These are phyloP conservation scores for Helotiales sp. DNA, from an alignment of 2,329 filamentous ascomycete species.

Conservation along the genomic window DNA sequence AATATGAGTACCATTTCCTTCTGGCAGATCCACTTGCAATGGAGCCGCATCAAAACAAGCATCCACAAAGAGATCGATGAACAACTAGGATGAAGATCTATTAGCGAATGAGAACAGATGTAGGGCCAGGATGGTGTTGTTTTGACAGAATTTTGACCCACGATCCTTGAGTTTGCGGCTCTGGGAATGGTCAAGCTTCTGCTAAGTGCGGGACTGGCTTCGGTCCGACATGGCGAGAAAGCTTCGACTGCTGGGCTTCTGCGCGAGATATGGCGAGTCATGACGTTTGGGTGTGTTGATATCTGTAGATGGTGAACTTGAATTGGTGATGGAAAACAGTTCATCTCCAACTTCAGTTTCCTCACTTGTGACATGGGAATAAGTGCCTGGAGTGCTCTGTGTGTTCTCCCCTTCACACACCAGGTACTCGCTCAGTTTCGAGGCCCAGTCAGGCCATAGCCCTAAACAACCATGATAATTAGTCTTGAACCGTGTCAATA, in stretches of 20 bases:
- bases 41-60: conserved; percentile 16
- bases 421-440: no score
- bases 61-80: conserved; percentile 34
- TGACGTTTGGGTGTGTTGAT: not conserved
- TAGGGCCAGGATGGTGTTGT: not conserved
- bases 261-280: not conserved
- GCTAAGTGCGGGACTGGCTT: not conserved
- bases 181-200: conserved; percentile 1
- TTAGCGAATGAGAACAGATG: not conserved
- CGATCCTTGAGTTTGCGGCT: not conserved
- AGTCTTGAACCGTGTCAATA: no score
- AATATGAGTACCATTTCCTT: conserved; percentile 20
- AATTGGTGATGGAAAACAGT: not conserved
- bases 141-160: not conserved
- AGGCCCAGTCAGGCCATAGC: no score
- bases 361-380: no score
- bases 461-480: no score
- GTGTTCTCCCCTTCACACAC: no score
- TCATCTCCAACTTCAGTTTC: no score
- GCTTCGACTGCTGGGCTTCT: not conserved
- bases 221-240: conserved; percentile 4
- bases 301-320: not conserved
- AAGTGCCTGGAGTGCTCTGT: no score
- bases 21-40: not conserved
- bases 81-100: not conserved